phyloP scores from a whole-genome alignment of 495 filamentous ascomycete genomes.

The Aspergillus nidulans region DNA sequence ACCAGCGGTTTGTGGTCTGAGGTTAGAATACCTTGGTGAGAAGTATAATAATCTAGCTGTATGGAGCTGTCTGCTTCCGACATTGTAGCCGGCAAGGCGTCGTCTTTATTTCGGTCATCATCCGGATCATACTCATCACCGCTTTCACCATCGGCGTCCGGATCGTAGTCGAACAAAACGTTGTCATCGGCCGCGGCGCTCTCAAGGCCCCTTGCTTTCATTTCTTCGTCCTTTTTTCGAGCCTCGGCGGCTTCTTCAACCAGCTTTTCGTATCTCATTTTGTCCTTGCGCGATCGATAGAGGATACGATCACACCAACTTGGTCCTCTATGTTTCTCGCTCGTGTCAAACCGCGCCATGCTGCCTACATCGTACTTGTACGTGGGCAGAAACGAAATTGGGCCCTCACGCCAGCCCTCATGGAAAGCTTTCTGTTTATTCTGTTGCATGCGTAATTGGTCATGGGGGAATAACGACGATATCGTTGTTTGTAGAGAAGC shows the following conservation, averaged over 20 bases:
- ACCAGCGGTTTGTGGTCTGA: slow-evolving; percentile 94
- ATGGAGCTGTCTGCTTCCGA: slow-evolving; percentile 43
- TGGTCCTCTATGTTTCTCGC: slow-evolving; percentile 85
- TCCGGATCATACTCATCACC: slow-evolving; percentile 56
- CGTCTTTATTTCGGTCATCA: slow-evolving; percentile 21
- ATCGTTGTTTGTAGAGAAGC: slow-evolving; percentile 78
- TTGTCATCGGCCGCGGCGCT: slow-evolving; percentile 72
- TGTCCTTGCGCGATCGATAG: slow-evolving; percentile 70
- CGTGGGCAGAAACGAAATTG: slow-evolving; percentile 83
- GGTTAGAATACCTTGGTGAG: slow-evolving; percentile 82
- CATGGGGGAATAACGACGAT: slow-evolving; percentile 79
- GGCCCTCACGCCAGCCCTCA: slow-evolving; percentile 87
- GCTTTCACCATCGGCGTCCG: slow-evolving; percentile 66
- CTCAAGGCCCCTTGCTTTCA: slow-evolving; percentile 75
- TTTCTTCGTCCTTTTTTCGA: slow-evolving; percentile 72
- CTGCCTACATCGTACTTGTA: slow-evolving; percentile 98
- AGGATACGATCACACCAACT: slow-evolving; percentile 99
- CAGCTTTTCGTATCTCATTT: slow-evolving; percentile 63
- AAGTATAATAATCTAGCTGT: slow-evolving; percentile 70
- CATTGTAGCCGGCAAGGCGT: slow-evolving; percentile 15
- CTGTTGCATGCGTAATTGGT: slow-evolving; percentile 77
- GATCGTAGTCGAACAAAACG: slow-evolving; percentile 87
- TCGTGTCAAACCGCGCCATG: slow-evolving; percentile 86
- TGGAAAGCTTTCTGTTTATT: slow-evolving; percentile 72
- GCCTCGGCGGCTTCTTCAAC: slow-evolving; percentile 60